Evolutionary conservation across 805 yeast species (phyloP).

Genomic region (Metschnikowia drakensbergensis): DNA sequence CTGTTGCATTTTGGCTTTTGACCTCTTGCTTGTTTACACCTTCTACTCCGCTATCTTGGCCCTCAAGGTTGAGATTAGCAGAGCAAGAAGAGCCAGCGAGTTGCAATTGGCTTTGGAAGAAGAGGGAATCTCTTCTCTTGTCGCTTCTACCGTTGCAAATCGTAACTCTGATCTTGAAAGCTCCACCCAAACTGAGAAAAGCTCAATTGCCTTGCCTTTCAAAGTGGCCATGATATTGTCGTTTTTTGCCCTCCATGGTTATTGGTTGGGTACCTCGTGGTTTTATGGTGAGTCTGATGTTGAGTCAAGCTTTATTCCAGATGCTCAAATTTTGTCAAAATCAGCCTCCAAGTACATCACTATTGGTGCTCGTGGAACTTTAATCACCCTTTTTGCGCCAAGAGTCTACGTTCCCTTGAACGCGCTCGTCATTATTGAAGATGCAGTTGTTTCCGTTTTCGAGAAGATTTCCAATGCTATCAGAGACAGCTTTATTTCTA

Average conservation of each 20-base stretch:
- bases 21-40: constrained; percentile 68
- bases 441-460: constrained; percentile 47
- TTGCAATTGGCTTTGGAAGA: constrained; percentile 82
- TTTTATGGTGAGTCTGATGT: constrained; percentile 32
- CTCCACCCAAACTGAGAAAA: constrained; percentile 23
- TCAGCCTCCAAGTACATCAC: constrained; percentile 42
- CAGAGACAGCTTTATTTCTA: constrained; percentile 75
- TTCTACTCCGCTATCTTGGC: constrained; percentile 82
- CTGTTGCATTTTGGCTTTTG: constrained; percentile 65
- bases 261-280: constrained; percentile 71
- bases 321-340: constrained; percentile 31
- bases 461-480: constrained; percentile 63
- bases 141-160: constrained; percentile 68
- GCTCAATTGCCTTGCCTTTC: constrained; percentile 44
- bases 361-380: constrained; percentile 45
- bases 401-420: constrained; percentile 58
- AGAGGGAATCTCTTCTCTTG: constrained; percentile 76
- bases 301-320: constrained; percentile 13
- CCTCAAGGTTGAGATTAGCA: constrained; percentile 81
- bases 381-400: constrained; percentile 57
- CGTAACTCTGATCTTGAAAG: constrained; percentile 29
- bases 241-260: constrained; percentile 60
- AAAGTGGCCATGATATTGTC: constrained; percentile 58
- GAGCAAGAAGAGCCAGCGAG: constrained; percentile 76
- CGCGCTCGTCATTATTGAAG: constrained; percentile 57